These are phyloP conservation scores for Tremella mesenterica DNA, from an alignment of 768 basidiomycete species.

Conservation along the genomic window DNA sequence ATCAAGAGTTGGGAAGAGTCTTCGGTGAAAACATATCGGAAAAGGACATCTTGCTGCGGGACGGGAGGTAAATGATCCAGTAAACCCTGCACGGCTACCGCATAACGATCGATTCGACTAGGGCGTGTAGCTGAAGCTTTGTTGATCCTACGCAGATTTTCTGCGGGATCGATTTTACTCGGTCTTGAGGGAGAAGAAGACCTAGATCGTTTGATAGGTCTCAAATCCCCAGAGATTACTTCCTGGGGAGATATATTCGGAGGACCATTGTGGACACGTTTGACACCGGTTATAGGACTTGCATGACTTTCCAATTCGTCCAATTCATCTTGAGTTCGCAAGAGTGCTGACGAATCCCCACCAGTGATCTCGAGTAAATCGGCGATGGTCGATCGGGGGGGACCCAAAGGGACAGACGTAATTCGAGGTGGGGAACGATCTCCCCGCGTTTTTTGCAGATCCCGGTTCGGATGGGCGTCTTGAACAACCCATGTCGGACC, in stretches of 20 bases:
- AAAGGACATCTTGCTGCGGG: constrained; percentile 35
- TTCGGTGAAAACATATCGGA: constrained; percentile 29
- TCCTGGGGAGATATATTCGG: too few relatives aligned
- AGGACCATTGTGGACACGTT: too few relatives aligned
- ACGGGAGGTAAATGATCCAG: constrained; percentile 20
- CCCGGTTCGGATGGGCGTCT: neutral
- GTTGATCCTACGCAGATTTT: constrained; percentile 1
- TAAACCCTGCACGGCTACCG: constrained; percentile 18
- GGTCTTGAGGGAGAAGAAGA: neutral
- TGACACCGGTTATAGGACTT: neutral
- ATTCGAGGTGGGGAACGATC: neutral
- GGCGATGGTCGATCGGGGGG: neutral
- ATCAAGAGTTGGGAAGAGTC: constrained; percentile 29
- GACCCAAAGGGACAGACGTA: too few relatives aligned
- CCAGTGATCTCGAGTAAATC: neutral
- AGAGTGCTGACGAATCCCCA: neutral
- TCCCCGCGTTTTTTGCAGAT: neutral
- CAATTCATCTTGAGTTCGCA: constrained; percentile 9
- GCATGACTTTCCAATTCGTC: constrained; percentile 20
- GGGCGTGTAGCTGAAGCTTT: constrained; percentile 5
- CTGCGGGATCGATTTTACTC: constrained; percentile 3
- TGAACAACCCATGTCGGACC: neutral
- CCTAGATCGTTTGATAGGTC: neutral
- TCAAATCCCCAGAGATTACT: neutral
- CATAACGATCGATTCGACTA: constrained; percentile 28